Percentiles rank a stretch among this genome's conserved stretches.
Evolutionary conservation across 768 basidiomycete genomes (phyloP).

Genomic region (Collybiopsis confluens): DNA sequence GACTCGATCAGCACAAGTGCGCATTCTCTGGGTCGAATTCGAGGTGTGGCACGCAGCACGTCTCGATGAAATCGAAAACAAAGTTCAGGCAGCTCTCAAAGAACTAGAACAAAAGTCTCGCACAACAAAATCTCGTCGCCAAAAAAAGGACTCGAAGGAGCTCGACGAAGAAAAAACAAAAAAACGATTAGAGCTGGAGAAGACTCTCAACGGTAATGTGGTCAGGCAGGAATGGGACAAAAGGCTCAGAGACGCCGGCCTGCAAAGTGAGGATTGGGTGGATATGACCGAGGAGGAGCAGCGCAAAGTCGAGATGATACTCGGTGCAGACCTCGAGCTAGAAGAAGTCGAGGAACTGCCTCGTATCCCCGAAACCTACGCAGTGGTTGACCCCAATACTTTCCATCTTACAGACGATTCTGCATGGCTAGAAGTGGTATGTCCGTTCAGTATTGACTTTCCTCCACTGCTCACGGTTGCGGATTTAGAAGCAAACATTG

Average conservation of each 20-base stretch:
- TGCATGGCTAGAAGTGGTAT: slow-evolving; percentile 11
- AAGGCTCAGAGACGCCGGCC: slow-evolving; percentile 26
- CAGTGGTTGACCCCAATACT: slow-evolving; percentile 37
- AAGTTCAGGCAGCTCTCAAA: background rate
- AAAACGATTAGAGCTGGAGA: slow-evolving; percentile 24
- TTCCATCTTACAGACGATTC: slow-evolving; percentile 29
- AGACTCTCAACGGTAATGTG: slow-evolving; percentile 24
- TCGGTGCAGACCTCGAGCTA: slow-evolving; percentile 35
- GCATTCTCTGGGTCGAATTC: slow-evolving; percentile 6
- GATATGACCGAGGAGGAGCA: slow-evolving; percentile 35
- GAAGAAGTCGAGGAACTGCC: slow-evolving; percentile 13
- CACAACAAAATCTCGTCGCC: background rate
- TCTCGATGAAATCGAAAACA: background rate
- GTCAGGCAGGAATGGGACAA: slow-evolving; percentile 39
- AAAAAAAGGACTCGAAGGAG: slow-evolving; percentile 14
- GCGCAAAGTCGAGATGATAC: slow-evolving; percentile 26
- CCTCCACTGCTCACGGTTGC: background rate
- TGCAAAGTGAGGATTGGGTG: slow-evolving; percentile 41
- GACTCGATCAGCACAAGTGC: slow-evolving; percentile 11
- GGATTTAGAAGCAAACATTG: slow-evolving; percentile 1
- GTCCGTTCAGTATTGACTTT: slow-evolving; percentile 13
- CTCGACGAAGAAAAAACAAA: slow-evolving; percentile 25
- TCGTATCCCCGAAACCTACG: slow-evolving; percentile 32
- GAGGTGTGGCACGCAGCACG: slow-evolving; percentile 10
- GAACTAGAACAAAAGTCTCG: slow-evolving; percentile 4